phyloP scores from a whole-genome alignment of 345 rosid species.

The Rhizophora apiculata region DNA sequence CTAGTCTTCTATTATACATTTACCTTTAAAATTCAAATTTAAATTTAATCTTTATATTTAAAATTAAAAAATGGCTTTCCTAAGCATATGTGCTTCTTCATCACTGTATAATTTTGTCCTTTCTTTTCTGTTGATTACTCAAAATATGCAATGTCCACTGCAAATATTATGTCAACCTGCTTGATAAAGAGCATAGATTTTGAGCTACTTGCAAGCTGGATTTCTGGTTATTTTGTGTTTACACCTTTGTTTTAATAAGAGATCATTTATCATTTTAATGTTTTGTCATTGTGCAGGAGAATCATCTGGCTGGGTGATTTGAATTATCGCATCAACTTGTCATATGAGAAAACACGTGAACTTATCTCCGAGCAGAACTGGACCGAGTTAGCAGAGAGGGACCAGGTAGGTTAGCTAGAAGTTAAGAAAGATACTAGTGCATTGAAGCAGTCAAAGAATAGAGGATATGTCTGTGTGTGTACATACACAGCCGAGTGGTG shows the following conservation, averaged over 20 bases:
- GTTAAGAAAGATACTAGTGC: not conserved
- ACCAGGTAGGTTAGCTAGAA: slow-evolving; percentile 54
- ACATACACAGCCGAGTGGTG: not conserved
- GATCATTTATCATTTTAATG: slow-evolving; percentile 3
- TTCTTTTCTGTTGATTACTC: no score
- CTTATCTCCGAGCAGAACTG: slow-evolving; percentile 63
- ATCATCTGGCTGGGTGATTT: slow-evolving; percentile 93
- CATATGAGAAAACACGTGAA: slow-evolving; percentile 63
- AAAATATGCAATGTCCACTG: not conserved
- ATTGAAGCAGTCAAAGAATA: not conserved
- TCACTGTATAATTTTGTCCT: no score
- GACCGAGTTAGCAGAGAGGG: slow-evolving; percentile 62
- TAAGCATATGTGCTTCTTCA: no score
- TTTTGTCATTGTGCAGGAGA: slow-evolving; percentile 44
- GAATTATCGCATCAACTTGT: slow-evolving; percentile 76
- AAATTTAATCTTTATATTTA: no score
- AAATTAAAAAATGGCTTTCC: no score
- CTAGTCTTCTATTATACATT: no score
- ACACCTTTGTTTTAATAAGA: not conserved
- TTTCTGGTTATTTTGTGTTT: not conserved
- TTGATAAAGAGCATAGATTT: not conserved
- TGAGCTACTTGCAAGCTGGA: no score
- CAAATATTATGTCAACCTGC: not conserved
- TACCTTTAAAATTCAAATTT: no score
- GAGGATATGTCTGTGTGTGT: not conserved